Base-by-base conservation (phyloP, 805 yeast genomes). In the Candida krabiensis region DNA sequence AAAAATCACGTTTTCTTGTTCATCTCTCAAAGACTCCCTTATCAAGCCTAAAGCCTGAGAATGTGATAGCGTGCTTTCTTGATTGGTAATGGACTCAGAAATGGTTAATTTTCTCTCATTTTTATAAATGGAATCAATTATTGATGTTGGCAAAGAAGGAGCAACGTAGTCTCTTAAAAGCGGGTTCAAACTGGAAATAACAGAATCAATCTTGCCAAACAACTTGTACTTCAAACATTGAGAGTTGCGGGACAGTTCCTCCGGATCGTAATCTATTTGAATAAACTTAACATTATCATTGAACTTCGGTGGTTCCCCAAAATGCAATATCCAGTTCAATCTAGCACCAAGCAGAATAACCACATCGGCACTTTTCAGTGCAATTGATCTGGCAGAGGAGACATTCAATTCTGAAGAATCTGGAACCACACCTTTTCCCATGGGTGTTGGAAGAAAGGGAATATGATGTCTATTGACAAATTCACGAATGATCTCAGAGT, bases 321-420 rank as follows among this genome's bases (percentile, higher is more conserved):
- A 79, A 44, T 83, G 89, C 44, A 83, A 59, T 14, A 83, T 80
- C 90, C 89, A 83, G 57, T 83, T 83, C 50, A 83, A 63, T 37
- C 88, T 65, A 1, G 86, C 86, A 3, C 89, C 89, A 3, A 79
- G 55, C 1, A 83, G 60, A 2, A 83, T 33, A 2, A 83, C 68
- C 4, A 82, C 75, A 51, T 82, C 87, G 0, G 87, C 77, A 5
- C 59, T 47, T 43, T 64, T 66, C 48, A 83, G 62, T 0, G 77
- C 86, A n/a, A 66, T 61, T 0, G 86, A 77, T 40, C 89, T 64
- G 4, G 85, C 86, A 2, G 86, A 77, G 0, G 84, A 73, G 11
- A 78, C 69, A 47, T 82, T 82, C 22, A 68, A 53, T 0, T 49
- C 51, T 27, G 61, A 56, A 3, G 58, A 46, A 52, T 83, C 90